These are phyloP conservation scores for Oenanthe javanica DNA, from an alignment of 140 eudicot genomes.

Conservation along the genomic window DNA sequence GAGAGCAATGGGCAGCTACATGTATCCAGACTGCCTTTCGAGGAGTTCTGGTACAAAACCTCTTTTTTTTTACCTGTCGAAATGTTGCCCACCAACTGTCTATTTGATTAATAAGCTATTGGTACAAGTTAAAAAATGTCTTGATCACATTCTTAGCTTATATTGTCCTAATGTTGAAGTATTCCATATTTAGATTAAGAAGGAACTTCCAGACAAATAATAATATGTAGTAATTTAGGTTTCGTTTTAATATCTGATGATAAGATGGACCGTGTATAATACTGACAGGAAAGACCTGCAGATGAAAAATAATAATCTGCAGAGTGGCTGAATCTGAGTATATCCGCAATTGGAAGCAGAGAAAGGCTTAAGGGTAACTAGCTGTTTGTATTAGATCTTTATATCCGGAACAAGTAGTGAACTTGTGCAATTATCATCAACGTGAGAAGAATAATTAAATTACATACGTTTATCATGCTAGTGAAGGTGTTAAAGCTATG, in stretches of 20 bases:
- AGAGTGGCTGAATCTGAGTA: background rate
- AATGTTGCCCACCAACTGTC: background rate
- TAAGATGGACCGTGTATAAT: background rate
- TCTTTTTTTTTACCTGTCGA: conserved; percentile 3
- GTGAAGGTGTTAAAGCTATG: background rate
- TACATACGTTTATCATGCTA: background rate
- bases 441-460: background rate
- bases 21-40: conserved; percentile 89
- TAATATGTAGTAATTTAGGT: background rate
- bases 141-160: background rate
- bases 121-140: background rate
- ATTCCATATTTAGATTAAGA: background rate
- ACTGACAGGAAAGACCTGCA: background rate
- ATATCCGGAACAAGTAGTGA: background rate
- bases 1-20: conserved; percentile 84
- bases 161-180: background rate
- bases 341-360: background rate
- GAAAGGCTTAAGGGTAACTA: background rate
- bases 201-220: background rate
- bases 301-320: background rate
- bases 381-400: background rate
- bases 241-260: background rate
- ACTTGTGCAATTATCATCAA: background rate
- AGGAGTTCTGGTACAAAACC: conserved; percentile 74
- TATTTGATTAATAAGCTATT: background rate